Conservation (phyloP, 805 yeast genomes). For the Yarrowia sp. region DNA sequence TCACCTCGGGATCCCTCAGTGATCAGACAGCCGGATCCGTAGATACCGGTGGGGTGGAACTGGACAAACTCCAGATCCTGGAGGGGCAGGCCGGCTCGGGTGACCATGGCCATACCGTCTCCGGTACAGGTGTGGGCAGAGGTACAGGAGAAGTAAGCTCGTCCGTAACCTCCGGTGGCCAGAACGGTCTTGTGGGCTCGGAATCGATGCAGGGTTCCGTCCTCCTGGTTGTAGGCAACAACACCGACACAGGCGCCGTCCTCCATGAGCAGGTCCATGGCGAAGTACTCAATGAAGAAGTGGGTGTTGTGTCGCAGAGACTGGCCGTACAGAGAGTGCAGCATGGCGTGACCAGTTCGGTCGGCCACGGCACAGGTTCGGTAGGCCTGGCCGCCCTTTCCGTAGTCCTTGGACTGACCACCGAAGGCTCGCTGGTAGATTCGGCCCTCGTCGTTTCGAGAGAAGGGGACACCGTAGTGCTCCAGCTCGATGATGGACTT, state of each 20-base stretch:
- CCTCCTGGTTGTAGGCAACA: slow-evolving; percentile 97
- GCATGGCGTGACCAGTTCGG: slow-evolving; percentile 96
- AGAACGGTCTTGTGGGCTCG: slow-evolving; percentile 94
- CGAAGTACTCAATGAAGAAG: slow-evolving; percentile 96
- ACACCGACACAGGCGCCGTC: slow-evolving; percentile 97
- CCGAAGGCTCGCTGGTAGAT: slow-evolving; percentile 99
- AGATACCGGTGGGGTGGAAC: slow-evolving; percentile 99
- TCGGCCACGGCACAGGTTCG: slow-evolving; percentile 99
- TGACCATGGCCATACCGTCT: slow-evolving; percentile 98
- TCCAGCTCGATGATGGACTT: slow-evolving; percentile 93
- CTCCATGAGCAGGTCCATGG: slow-evolving; percentile 91
- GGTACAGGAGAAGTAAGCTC: slow-evolving; percentile 98
- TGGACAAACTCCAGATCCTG: slow-evolving; percentile 98
- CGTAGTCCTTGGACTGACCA: slow-evolving; percentile 93
- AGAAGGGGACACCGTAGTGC: slow-evolving; percentile 98
- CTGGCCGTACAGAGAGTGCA: slow-evolving; percentile 96
- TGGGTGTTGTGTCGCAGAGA: slow-evolving; percentile 96
- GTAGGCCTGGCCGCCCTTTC: slow-evolving; percentile 99
- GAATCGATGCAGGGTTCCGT: slow-evolving; percentile 97
- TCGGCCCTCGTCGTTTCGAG: slow-evolving; percentile 95
- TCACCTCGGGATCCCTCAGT: slow-evolving; percentile 99
- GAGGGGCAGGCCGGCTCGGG: slow-evolving; percentile 97
- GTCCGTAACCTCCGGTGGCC: slow-evolving; percentile 99
- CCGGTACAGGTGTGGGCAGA: slow-evolving; percentile 99
- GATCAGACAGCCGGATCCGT: slow-evolving; percentile 98